Evolutionary conservation across 225 moss, liverwort and hornwort species (phyloP).

Genomic region (Antitrichia curtipendula): DNA sequence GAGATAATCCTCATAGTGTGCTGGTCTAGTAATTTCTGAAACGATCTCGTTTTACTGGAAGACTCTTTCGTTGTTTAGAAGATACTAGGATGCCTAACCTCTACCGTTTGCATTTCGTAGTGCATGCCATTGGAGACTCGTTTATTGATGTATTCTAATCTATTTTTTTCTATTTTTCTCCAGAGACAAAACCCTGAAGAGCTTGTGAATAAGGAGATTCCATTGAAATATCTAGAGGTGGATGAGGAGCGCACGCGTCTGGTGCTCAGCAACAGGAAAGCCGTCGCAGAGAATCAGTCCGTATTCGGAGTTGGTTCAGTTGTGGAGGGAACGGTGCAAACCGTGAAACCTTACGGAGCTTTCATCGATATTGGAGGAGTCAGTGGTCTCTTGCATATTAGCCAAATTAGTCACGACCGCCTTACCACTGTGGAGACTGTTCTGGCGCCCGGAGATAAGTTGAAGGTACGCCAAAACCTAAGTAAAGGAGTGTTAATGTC

Average conservation of each 20-base stretch:
- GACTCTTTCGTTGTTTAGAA: background rate
- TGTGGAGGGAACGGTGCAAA: conserved; percentile 52
- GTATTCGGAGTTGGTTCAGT: conserved; percentile 48
- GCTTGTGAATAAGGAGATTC: conserved; percentile 47
- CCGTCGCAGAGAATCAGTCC: conserved; percentile 33
- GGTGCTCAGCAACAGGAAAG: conserved; percentile 62
- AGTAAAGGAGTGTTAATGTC: background rate
- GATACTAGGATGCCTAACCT: background rate
- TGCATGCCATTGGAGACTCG: background rate
- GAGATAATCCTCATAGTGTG: too few relatives aligned
- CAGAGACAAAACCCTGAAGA: conserved; percentile 54
- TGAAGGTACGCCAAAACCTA: conserved; percentile 38
- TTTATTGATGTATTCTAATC: background rate
- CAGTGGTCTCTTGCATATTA: conserved; percentile 93
- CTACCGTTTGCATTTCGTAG: background rate
- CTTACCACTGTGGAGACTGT: conserved; percentile 92
- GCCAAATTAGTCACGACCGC: conserved; percentile 97
- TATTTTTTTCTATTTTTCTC: background rate
- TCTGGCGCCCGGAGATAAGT: conserved; percentile 76
- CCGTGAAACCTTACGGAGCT: conserved; percentile 57
- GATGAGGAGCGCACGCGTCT: conserved; percentile 57
- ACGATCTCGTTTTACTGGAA: background rate
- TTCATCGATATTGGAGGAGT: conserved; percentile 92
- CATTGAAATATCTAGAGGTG: conserved; percentile 45
- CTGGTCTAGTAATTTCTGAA: background rate